Conservation (phyloP, 371 early-diverging fungal species). For the Vairimorpha necatrix region DNA sequence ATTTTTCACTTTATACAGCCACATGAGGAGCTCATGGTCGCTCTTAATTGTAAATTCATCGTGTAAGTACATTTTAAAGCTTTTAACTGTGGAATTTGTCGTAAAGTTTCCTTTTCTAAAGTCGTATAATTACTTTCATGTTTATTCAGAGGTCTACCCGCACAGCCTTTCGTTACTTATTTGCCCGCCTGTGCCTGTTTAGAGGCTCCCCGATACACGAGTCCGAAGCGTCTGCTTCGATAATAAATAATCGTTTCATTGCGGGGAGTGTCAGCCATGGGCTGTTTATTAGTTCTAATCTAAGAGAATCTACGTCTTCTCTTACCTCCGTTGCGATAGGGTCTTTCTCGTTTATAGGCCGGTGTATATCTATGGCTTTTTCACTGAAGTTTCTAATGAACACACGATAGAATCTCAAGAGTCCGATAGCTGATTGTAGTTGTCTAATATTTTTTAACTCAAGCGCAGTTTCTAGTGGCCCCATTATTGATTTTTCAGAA, state of each 20-base stretch:
- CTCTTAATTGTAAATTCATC: constrained; percentile 18
- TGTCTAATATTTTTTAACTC: background rate
- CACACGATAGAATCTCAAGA: background rate
- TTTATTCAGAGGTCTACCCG: background rate
- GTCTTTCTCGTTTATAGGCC: background rate
- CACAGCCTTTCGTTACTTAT: background rate
- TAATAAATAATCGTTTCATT: no score
- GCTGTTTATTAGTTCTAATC: background rate
- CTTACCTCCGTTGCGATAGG: background rate
- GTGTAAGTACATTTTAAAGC: constrained; percentile 18
- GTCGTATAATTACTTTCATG: constrained; percentile 9
- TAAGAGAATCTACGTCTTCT: background rate
- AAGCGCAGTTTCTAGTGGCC: background rate
- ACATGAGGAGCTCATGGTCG: constrained; percentile 12
- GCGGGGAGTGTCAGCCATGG: background rate
- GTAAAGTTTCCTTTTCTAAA: constrained; percentile 13
- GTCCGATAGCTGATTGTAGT: background rate
- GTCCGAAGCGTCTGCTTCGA: constrained; percentile 38
- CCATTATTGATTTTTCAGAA: background rate
- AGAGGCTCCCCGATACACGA: constrained; percentile 11
- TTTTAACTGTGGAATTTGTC: constrained; percentile 2
- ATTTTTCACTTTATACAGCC: background rate
- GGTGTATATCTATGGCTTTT: background rate
- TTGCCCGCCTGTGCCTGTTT: background rate
- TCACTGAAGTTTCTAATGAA: background rate